These are phyloP conservation scores for Echria macrotheca DNA, from an alignment of 495 filamentous ascomycete genomes.

Conservation along the genomic window DNA sequence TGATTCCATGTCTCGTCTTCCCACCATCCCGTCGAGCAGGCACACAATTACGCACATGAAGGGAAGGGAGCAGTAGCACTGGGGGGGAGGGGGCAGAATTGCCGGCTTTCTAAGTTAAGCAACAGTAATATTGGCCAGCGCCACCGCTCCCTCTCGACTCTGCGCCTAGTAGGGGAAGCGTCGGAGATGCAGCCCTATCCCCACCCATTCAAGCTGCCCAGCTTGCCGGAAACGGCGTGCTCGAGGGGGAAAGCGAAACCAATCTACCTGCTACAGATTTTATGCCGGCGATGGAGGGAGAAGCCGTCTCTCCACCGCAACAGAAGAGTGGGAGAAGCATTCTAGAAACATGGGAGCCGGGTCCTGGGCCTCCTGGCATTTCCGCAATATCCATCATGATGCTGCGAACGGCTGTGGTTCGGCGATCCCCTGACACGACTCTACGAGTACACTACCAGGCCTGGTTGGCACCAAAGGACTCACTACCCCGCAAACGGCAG, in stretches of 20 bases:
- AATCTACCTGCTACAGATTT: constrained; percentile 28
- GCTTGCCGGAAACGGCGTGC: constrained; percentile 12
- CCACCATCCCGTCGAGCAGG: constrained; percentile 14
- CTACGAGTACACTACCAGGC: too few relatives aligned
- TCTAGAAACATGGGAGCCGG: constrained; percentile 22
- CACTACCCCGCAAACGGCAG: background rate
- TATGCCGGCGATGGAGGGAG: constrained; percentile 13
- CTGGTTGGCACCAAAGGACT: too few relatives aligned
- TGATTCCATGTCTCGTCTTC: constrained; percentile 6
- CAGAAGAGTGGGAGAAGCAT: constrained; percentile 20
- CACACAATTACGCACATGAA: constrained; percentile 20
- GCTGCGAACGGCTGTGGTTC: too few relatives aligned
- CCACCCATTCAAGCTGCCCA: constrained; percentile 14
- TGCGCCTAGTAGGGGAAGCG: background rate
- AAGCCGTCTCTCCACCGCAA: constrained; percentile 6
- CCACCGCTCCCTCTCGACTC: constrained; percentile 3
- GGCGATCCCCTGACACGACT: constrained; percentile 10
- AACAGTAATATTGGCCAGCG: constrained; percentile 22
- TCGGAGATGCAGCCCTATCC: constrained; percentile 27
- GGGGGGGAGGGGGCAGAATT: constrained; percentile 8
- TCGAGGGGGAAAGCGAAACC: constrained; percentile 13
- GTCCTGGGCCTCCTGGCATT: constrained; percentile 13
- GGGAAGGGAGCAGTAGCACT: constrained; percentile 1
- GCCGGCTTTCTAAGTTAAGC: constrained; percentile 29
- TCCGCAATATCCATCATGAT: constrained; percentile 18